Evolutionary conservation across 2,329 filamentous ascomycete genomes (phyloP), one percentile per base, ranked within the genome.

Genomic region (Scorias spongiosa): DNA sequence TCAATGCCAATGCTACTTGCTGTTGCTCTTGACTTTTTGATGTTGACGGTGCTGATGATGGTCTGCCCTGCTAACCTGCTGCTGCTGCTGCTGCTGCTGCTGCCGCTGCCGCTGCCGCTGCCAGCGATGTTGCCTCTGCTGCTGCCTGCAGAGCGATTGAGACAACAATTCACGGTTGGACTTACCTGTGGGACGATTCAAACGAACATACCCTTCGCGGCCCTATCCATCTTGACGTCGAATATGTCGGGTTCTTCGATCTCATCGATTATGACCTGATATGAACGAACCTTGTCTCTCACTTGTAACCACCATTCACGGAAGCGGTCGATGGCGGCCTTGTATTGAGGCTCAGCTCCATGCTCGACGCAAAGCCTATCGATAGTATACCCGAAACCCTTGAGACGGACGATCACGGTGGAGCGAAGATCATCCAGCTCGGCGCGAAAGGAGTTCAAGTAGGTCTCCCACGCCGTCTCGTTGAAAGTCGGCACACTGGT

Each of bases 331-430:
- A 57, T 46, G 10, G 57, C 57, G 11, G 51, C 44, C 20, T 51
- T 46, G 37, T 48, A 42, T 36, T 50, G 43, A 28, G 46, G 14
- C 20, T 42, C 30, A 40, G 18, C 17, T 51, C 46, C 32, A 36
- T 43, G 43, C 44, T 58, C 56, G 12, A 48, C 42, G 37, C 51
- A 48, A 39, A 52, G 38, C 37, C 49, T 52, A 41, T 59, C 54
- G 42, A 59, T 49, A 11, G 45, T 53, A 38, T 53, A 46, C 12
- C 49, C 53, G 26, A 50, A 51, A 45, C 69, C 67, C 29, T 63
- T 63, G 44, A 71, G 61, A 42, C 66, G 64, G 2, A 63, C 59
- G 29, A 68, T 52, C n/a, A 61, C 56, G 44, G 62, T 58, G 29
- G 58, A 57, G 45, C 62, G 62, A 34, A 68, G 49, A 40, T 66